These are phyloP conservation scores for Parastagonospora nodorum DNA, from an alignment of 2,329 filamentous ascomycete species.

Conservation along the genomic window DNA sequence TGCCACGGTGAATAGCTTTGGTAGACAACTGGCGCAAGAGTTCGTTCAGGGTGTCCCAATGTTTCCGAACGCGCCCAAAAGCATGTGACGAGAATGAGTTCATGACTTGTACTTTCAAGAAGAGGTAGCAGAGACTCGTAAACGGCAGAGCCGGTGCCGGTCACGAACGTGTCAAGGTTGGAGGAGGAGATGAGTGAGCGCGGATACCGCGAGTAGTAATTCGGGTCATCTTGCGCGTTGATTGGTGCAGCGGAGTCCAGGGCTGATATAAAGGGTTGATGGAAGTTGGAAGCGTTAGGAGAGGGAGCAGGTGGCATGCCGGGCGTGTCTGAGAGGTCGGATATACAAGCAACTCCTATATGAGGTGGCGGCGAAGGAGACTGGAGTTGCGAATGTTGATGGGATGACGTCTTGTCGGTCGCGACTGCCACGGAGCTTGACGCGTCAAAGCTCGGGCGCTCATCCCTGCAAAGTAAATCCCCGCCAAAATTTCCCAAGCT, in stretches of 20 bases:
- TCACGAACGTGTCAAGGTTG: slow-evolving; percentile 43
- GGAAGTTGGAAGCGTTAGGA: slow-evolving; percentile 14
- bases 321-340: too few relatives aligned
- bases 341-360: too few relatives aligned
- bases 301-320: background rate
- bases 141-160: slow-evolving; percentile 53
- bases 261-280: slow-evolving; percentile 34
- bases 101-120: slow-evolving; percentile 63
- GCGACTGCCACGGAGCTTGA: slow-evolving; percentile 7
- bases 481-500: slow-evolving; percentile 39
- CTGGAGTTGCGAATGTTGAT: slow-evolving; percentile 7
- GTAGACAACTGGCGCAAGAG: slow-evolving; percentile 65
- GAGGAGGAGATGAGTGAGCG: slow-evolving; percentile 42
- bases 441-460: slow-evolving; percentile 11
- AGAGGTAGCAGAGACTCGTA: slow-evolving; percentile 61
- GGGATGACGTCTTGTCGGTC: slow-evolving; percentile 30
- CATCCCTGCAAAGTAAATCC: slow-evolving; percentile 18
- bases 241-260: slow-evolving; percentile 26
- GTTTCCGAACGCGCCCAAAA: slow-evolving; percentile 76
- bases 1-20: slow-evolving; percentile 42
- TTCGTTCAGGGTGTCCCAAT: slow-evolving; percentile 60
- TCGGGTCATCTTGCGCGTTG: slow-evolving; percentile 42
- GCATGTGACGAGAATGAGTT: slow-evolving; percentile 78
- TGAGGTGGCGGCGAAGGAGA: background rate
- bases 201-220: slow-evolving; percentile 47